A percentile compares a stretch with the other conserved stretches of the same genome.
phyloP scores from a whole-genome alignment of 805 yeast species.

The Nematodospora valgi region DNA sequence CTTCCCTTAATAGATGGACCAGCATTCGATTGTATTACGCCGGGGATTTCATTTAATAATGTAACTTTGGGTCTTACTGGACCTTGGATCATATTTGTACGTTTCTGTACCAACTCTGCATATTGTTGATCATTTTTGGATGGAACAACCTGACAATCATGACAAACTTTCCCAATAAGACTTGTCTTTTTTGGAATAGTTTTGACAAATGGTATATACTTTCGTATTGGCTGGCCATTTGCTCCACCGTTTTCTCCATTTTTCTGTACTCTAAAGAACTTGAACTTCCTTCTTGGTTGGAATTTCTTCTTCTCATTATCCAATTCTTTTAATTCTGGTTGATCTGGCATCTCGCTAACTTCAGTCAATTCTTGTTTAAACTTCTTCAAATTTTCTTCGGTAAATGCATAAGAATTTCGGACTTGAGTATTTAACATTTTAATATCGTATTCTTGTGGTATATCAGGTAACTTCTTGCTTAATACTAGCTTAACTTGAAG shows the following conservation, averaged over 20 bases:
- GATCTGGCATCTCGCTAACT: slow-evolving; percentile 50
- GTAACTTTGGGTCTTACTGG: slow-evolving; percentile 64
- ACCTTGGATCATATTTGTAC: slow-evolving; percentile 47
- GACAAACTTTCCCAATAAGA: slow-evolving; percentile 80
- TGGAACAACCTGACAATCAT: slow-evolving; percentile 89
- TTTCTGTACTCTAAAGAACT: slow-evolving; percentile 30
- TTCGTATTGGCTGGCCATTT: slow-evolving; percentile 20
- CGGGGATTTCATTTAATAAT: slow-evolving; percentile 74
- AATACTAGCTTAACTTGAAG: slow-evolving; percentile 56
- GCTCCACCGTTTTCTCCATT: slow-evolving; percentile 17
- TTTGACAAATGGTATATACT: slow-evolving; percentile 75
- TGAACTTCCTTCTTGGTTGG: slow-evolving; percentile 15
- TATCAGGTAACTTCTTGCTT: slow-evolving; percentile 31
- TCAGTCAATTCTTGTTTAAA: slow-evolving; percentile 51
- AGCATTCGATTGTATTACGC: slow-evolving; percentile 81
- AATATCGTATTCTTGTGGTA: slow-evolving; percentile 85
- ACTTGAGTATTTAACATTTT: slow-evolving; percentile 76
- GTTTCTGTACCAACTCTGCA: slow-evolving; percentile 50
- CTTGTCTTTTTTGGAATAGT: slow-evolving; percentile 89
- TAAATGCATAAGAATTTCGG: slow-evolving; percentile 80
- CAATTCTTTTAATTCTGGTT: slow-evolving; percentile 43
- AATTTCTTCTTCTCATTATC: slow-evolving; percentile 14
- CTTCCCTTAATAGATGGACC: slow-evolving; percentile 77
- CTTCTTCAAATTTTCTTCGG: slow-evolving; percentile 75
- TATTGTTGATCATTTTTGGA: slow-evolving; percentile 71